Evolutionary conservation across 176 grass and related monocot species (phyloP).

Genomic region (Bothriochloa decipiens): DNA sequence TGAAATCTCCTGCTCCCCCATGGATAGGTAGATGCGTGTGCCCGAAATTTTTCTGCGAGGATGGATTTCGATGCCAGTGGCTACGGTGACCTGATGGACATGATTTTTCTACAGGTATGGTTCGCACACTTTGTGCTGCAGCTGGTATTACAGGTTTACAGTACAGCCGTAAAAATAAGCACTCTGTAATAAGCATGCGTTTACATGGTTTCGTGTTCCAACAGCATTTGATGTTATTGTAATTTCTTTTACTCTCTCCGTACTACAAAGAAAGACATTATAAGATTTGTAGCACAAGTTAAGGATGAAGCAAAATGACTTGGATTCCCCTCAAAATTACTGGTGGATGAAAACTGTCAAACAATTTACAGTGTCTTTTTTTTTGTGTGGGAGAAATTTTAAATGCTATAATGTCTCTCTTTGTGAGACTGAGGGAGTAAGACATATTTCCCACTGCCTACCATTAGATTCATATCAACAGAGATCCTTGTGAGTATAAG

Average conservation of each 20-base stretch:
- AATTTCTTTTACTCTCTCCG: not conserved
- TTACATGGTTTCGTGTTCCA: not conserved
- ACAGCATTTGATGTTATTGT: not conserved
- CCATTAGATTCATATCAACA: not conserved
- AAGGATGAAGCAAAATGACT: not conserved
- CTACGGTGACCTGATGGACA: constrained; percentile 48
- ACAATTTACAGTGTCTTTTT: not conserved
- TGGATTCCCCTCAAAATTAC: not conserved
- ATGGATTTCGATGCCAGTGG: constrained; percentile 25
- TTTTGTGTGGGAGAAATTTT: not conserved
- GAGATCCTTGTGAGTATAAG: constrained; percentile 2
- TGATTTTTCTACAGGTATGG: constrained; percentile 76
- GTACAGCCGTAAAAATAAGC: not conserved
- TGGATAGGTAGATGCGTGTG: constrained; percentile 66
- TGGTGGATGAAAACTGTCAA: not conserved
- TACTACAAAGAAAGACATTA: not conserved
- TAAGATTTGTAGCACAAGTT: not conserved
- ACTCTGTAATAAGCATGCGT: not conserved
- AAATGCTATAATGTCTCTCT: not conserved
- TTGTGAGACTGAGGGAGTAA: not conserved
- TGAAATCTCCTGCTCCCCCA: not conserved
- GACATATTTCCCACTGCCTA: not conserved
- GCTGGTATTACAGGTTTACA: not conserved
- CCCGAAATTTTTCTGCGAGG: constrained; percentile 47
- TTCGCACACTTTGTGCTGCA: constrained; percentile 1